Evolutionary conservation across 106 monocot genomes (phyloP), one percentile per base, ranked within the genome.

Genomic region (Phalaenopsis equestris): DNA sequence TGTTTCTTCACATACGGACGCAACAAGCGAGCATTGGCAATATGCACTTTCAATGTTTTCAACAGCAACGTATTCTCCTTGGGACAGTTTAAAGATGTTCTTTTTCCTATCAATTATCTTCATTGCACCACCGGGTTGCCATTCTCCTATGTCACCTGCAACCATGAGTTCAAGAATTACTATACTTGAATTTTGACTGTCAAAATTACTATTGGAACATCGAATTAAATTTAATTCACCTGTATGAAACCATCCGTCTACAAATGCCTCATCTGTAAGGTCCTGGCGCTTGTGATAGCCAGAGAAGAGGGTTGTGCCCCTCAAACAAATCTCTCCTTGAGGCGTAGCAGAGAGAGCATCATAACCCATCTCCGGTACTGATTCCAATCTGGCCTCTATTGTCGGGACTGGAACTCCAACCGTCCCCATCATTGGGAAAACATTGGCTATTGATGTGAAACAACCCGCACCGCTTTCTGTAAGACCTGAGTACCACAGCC

Each of bases 31-130:
- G 67, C 90, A 92, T 43, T 87, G 94, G 75, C 67, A 73, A 78
- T 92, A 98, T 56, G 82, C 79, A 49, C 81, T 92, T 77, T 98
- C 94, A 37, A 98, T 77, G 68, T 80, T 88, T 81, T 98, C 98
- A 14, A 98, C 94, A 14, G 94, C 92, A 80, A 98, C 75, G 80
- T 98, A 98, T 83, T 98, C 98, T 68, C 98, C 98, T 80, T 98
- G 98, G 1, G 94, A 94, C 84, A 98, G 80, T 84, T 98, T 98
- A 67, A 98, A 98, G 19, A 98, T 98, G 77, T 98, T 98, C 85
- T 98, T 94, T 78, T 92, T 98, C 76, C 98, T 92, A 86, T 98
- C 98, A 23, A 98, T 94, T 45, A 98, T 94, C 91, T 98, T 98
- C 98, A 98, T 89, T 38, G 94, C 79, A 43, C 98, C 98, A 83